Conservation (phyloP, 805 yeast genomes). For the Saccharomyces eubayanus region DNA sequence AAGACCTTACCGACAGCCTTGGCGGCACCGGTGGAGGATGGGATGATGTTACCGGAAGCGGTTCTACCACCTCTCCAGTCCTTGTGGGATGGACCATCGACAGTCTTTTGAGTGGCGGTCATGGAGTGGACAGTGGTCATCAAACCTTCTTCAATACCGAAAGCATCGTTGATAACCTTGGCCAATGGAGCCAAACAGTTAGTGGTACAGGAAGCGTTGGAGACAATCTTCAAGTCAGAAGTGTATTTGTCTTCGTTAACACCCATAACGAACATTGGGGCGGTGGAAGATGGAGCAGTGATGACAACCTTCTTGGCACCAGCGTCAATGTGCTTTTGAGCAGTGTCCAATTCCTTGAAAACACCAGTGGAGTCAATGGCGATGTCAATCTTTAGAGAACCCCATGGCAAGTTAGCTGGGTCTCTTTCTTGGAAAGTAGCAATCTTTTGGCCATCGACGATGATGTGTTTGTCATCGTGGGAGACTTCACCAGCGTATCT, state of each 20-base stretch:
- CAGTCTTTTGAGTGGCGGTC: slow-evolving; percentile 67
- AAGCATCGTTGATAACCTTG: slow-evolving; percentile 55
- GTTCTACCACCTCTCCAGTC: slow-evolving; percentile 80
- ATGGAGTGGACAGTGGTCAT: slow-evolving; percentile 69
- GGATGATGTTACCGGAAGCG: slow-evolving; percentile 67
- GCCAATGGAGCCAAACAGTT: slow-evolving; percentile 71
- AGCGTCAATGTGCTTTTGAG: slow-evolving; percentile 60
- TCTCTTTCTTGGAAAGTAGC: slow-evolving; percentile 56
- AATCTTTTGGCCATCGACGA: slow-evolving; percentile 45
- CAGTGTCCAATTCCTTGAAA: slow-evolving; percentile 56
- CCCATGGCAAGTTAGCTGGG: slow-evolving; percentile 65
- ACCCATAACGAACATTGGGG: slow-evolving; percentile 69
- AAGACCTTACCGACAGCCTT: slow-evolving; percentile 70
- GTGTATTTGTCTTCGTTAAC: slow-evolving; percentile 56
- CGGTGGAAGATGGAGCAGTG: slow-evolving; percentile 65
- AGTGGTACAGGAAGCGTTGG: slow-evolving; percentile 69
- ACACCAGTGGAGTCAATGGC: slow-evolving; percentile 69
- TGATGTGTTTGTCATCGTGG: slow-evolving; percentile 42
- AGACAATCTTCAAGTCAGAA: slow-evolving; percentile 48
- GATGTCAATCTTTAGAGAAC: slow-evolving; percentile 49
- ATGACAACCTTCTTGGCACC: slow-evolving; percentile 69
- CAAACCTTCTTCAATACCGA: slow-evolving; percentile 65
- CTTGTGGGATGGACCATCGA: slow-evolving; percentile 70
- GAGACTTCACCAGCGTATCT: slow-evolving; percentile 50
- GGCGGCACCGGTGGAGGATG: slow-evolving; percentile 72